phyloP scores from a whole-genome alignment of 345 rosid genomes.

The Zanthoxylum bungeanum region DNA sequence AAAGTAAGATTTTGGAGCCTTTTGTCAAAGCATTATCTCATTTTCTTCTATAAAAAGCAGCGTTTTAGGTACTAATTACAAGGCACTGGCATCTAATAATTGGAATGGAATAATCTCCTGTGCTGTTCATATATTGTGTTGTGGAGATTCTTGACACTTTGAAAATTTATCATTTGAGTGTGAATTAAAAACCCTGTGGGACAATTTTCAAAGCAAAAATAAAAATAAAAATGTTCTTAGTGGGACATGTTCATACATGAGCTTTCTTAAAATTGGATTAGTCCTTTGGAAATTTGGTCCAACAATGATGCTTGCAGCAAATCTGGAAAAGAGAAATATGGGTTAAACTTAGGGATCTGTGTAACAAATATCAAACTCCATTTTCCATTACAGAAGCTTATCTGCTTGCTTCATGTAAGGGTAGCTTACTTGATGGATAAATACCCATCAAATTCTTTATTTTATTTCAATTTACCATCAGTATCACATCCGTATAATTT shows the following conservation, averaged over 20 bases:
- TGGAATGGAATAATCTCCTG: neutral
- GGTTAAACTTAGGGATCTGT: conserved; percentile 23
- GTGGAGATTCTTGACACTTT: no score
- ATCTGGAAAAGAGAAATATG: conserved; percentile 12
- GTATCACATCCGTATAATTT: no score
- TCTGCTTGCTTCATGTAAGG: no score
- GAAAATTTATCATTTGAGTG: no score
- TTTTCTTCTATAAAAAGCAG: conserved; percentile 1
- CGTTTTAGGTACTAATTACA: neutral
- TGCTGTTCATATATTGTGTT: no score
- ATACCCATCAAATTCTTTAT: no score
- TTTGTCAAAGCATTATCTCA: conserved; percentile 8
- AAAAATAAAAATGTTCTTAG: no score
- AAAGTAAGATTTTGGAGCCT: conserved; percentile 41
- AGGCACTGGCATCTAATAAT: conserved; percentile 5
- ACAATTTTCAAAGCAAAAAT: no score
- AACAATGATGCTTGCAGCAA: conserved; percentile 18
- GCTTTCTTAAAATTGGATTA: no score
- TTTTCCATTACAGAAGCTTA: neutral
- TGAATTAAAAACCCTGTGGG: neutral
- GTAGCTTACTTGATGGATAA: no score
- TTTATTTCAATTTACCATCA: no score
- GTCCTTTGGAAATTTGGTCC: conserved; percentile 7
- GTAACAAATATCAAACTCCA: neutral
- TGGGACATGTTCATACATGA: neutral